Conservation (phyloP, 2,329 filamentous ascomycete species). For the Lachnellula occidentalis region DNA sequence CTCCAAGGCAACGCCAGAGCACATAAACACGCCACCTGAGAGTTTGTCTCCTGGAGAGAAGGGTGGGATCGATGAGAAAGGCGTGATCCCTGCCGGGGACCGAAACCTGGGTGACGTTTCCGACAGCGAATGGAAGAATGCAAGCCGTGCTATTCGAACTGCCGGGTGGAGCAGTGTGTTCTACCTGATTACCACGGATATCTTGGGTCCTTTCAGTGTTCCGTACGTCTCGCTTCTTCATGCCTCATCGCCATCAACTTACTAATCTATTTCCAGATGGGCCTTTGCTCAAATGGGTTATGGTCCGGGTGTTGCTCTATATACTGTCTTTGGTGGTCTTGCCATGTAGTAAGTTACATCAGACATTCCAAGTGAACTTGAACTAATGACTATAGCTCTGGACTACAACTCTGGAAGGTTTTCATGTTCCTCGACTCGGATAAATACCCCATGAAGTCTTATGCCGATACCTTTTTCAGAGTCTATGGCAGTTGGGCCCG, state of each 20-base stretch:
- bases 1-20: slow-evolving; percentile 11
- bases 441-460: slow-evolving; percentile 23
- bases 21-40: no score
- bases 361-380: slow-evolving; percentile 11
- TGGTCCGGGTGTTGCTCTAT: slow-evolving; percentile 22
- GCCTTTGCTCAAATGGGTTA: slow-evolving; percentile 31
- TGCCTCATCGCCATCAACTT: no score
- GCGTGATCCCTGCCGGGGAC: no score
- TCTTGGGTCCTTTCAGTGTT: slow-evolving; percentile 19
- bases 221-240: neutral
- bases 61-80: no score
- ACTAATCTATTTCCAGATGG: slow-evolving; percentile 24
- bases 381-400: slow-evolving; percentile 11
- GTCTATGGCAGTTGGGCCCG: slow-evolving; percentile 39
- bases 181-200: slow-evolving; percentile 24
- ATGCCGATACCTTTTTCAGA: slow-evolving; percentile 38
- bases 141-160: slow-evolving; percentile 41
- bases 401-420: slow-evolving; percentile 23
- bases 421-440: slow-evolving; percentile 23
- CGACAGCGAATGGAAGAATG: slow-evolving; percentile 42
- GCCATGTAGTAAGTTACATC: slow-evolving; percentile 33
- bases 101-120: slow-evolving; percentile 19
- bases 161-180: slow-evolving; percentile 43
- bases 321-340: slow-evolving; percentile 21
- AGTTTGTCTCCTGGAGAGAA: neutral